A percentile compares a stretch with the other conserved stretches of the same genome.
Conservation (phyloP, 331 rosid species). For the Pyracantha coccinea region DNA sequence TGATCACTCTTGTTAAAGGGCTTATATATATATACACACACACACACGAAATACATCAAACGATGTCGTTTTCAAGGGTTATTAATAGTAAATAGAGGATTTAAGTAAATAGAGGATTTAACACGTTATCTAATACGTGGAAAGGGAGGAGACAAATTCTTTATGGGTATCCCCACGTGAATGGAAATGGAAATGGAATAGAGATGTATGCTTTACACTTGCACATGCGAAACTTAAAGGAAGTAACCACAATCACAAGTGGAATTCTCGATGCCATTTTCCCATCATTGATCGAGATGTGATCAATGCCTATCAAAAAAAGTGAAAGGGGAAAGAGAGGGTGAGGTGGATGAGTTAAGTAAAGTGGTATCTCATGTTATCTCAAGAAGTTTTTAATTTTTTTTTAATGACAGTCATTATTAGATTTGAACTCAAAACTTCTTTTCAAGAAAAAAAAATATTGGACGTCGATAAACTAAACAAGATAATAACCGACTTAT, state of each 20-base stretch:
- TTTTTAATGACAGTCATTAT: too few relatives aligned
- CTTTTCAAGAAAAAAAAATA: too few relatives aligned
- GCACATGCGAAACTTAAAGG: background rate
- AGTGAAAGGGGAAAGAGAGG: background rate
- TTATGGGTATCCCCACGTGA: background rate
- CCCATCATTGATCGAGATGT: background rate
- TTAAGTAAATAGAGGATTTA: background rate
- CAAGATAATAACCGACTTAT: too few relatives aligned
- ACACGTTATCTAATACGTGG: background rate
- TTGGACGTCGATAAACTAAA: background rate
- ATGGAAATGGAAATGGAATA: background rate
- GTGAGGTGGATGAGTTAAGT: background rate
- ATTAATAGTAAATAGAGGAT: background rate
- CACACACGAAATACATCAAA: background rate
- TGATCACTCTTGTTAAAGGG: too few relatives aligned
- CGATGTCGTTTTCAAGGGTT: background rate
- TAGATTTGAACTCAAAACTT: too few relatives aligned
- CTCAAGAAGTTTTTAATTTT: too few relatives aligned
- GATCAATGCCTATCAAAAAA: background rate
- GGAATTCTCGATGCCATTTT: background rate
- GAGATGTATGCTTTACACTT: background rate
- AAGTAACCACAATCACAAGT: background rate
- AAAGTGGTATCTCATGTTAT: background rate
- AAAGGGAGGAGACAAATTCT: background rate
- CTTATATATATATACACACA: too few relatives aligned